A percentile compares a stretch with the other conserved stretches of the same genome.
These are phyloP conservation scores for Teratosphaeria gauchensis DNA, from an alignment of 2,329 filamentous ascomycete species.

Conservation along the genomic window DNA sequence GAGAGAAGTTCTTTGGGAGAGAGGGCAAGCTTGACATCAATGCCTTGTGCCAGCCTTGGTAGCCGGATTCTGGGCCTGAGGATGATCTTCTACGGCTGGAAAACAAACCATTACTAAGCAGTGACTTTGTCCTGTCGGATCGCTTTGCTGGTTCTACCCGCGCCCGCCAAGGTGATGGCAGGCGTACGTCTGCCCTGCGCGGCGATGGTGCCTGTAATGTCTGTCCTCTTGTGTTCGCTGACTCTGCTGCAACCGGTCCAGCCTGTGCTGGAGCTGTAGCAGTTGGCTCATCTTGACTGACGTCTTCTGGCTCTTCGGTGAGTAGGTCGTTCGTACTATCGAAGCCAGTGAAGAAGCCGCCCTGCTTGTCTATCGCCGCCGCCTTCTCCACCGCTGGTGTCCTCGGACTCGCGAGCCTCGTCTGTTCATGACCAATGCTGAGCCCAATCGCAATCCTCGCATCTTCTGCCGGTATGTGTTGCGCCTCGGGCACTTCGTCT, in stretches of 20 bases:
- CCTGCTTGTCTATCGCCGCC: conserved; percentile 42
- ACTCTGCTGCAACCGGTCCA: background rate
- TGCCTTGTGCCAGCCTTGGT: conserved; percentile 17
- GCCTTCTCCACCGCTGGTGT: conserved; percentile 52
- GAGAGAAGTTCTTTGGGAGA: conserved; percentile 21
- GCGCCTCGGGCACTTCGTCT: conserved; percentile 26
- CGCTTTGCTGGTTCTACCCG: conserved; percentile 16
- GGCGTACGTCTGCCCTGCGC: conserved; percentile 11
- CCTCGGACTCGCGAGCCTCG: conserved; percentile 44
- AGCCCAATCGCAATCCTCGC: conserved; percentile 44
- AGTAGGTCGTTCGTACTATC: conserved; percentile 9
- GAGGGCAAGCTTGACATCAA: conserved; percentile 20
- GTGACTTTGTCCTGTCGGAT: conserved; percentile 26
- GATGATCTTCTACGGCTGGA: conserved; percentile 30
- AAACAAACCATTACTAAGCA: conserved; percentile 30
- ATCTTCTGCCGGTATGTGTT: conserved; percentile 26
- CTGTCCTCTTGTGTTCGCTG: background rate
- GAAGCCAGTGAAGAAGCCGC: conserved; percentile 35
- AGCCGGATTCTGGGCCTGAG: conserved; percentile 26
- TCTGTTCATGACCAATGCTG: conserved; percentile 50
- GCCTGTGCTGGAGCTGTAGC: background rate
- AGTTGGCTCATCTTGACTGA: background rate
- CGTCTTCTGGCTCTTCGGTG: conserved; percentile 2
- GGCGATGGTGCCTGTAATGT: background rate
- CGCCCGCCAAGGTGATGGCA: conserved; percentile 39